Evolutionary conservation across 192 early-diverging fungal species (phyloP).

Genomic region (Entomortierella lignicola): DNA sequence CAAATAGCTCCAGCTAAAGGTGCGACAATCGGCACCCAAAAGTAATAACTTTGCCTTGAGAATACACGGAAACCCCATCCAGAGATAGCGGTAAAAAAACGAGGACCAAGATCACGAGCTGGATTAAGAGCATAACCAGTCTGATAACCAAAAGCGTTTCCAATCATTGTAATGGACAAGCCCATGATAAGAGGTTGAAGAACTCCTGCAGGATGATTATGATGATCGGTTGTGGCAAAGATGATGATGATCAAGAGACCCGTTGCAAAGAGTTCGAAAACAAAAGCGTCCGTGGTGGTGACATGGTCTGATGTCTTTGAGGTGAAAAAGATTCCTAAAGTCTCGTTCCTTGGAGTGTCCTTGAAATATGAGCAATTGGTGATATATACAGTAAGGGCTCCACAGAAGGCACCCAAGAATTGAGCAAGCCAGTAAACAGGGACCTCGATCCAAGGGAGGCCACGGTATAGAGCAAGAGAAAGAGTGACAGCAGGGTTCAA

Average conservation of each 20-base stretch:
- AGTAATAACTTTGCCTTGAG: slow-evolving; percentile 68
- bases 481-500: too few relatives aligned
- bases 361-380: too few relatives aligned
- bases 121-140: slow-evolving; percentile 79
- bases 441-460: too few relatives aligned
- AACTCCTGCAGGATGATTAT: slow-evolving; percentile 62
- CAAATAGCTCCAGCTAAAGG: slow-evolving; percentile 70
- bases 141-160: slow-evolving; percentile 66
- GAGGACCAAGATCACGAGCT: slow-evolving; percentile 81
- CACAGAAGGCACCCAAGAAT: too few relatives aligned
- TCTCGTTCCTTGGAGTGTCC: too few relatives aligned
- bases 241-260: slow-evolving; percentile 71
- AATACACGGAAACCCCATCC: slow-evolving; percentile 72
- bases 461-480: too few relatives aligned
- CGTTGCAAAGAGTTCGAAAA: slow-evolving; percentile 72
- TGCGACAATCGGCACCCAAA: slow-evolving; percentile 73
- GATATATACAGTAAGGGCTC: too few relatives aligned
- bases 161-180: slow-evolving; percentile 65
- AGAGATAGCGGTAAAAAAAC: slow-evolving; percentile 69
- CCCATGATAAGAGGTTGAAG: slow-evolving; percentile 66
- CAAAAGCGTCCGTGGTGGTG: slow-evolving; percentile 57
- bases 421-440: too few relatives aligned
- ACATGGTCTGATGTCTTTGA: too few relatives aligned
- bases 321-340: too few relatives aligned
- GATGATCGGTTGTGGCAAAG: slow-evolving; percentile 65